Conservation (phyloP, 2,329 filamentous ascomycete species). For the Fusarium bactridioides region DNA sequence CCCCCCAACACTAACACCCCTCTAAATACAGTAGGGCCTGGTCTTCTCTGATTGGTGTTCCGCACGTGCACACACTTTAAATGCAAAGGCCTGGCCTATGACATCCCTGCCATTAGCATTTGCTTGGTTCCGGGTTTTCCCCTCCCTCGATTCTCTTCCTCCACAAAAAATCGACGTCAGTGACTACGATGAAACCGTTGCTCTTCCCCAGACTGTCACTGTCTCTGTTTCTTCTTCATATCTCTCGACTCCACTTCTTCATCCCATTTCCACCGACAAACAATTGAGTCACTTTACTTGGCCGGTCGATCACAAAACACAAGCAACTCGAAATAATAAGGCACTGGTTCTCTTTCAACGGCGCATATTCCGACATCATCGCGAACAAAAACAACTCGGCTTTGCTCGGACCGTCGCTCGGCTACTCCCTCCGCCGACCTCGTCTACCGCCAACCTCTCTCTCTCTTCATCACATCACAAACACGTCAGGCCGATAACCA, state of each 20-base stretch:
- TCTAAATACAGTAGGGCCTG: neutral
- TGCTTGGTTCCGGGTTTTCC: neutral
- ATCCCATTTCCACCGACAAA: neutral
- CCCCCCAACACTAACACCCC: neutral
- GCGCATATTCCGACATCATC: neutral
- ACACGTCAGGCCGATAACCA: neutral
- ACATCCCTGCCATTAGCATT: conserved; percentile 47
- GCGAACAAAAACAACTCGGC: neutral
- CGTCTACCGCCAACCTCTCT: neutral
- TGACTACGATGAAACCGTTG: conserved; percentile 6
- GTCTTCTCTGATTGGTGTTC: neutral
- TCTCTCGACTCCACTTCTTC: conserved; percentile 14
- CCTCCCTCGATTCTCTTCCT: neutral
- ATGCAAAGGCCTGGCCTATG: conserved; percentile 41
- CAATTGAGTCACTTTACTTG: conserved; percentile 2
- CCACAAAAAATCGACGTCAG: conserved; percentile 37
- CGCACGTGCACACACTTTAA: conserved; percentile 26
- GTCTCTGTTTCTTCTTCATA: conserved; percentile 2
- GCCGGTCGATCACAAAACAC: neutral
- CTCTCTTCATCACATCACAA: neutral
- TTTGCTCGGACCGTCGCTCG: conserved; percentile 23
- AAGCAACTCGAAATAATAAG: neutral
- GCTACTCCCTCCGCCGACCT: neutral
- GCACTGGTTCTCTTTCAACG: conserved; percentile 1
- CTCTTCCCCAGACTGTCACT: conserved; percentile 15